Evolutionary conservation across 1,284 basidiomycete species (phyloP).

Genomic region (Apiotrichum akiyoshidainum): DNA sequence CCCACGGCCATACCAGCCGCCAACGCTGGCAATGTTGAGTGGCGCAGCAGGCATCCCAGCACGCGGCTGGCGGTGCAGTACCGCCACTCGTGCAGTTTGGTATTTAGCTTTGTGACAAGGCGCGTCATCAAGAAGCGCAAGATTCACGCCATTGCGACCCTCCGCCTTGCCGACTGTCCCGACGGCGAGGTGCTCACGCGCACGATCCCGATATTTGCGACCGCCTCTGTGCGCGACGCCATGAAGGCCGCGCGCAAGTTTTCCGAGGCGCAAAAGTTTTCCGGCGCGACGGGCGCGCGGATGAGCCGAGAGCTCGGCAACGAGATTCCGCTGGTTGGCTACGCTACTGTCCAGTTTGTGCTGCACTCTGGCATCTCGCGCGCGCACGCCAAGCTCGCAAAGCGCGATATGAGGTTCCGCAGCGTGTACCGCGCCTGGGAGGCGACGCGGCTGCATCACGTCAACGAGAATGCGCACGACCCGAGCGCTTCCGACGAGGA

Average conservation of each 20-base stretch:
- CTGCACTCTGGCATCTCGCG: slow-evolving; percentile 41
- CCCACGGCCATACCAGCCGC: background rate
- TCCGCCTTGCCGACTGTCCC: slow-evolving; percentile 35
- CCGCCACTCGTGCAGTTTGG: slow-evolving; percentile 45
- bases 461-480: background rate
- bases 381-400: slow-evolving; percentile 41
- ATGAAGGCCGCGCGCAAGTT: slow-evolving; percentile 13
- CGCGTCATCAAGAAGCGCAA: slow-evolving; percentile 41
- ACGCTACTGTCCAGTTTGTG: slow-evolving; percentile 32
- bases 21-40: background rate
- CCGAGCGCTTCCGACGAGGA: slow-evolving; percentile 5
- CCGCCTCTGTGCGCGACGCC: slow-evolving; percentile 32
- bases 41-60: slow-evolving; percentile 12
- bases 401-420: slow-evolving; percentile 40
- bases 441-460: slow-evolving; percentile 11
- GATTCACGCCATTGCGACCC: slow-evolving; percentile 33
- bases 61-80: slow-evolving; percentile 44
- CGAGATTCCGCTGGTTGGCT: slow-evolving; percentile 26
- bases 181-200: slow-evolving; percentile 29
- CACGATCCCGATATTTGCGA: slow-evolving; percentile 39
- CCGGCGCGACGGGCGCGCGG: background rate
- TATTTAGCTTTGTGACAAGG: slow-evolving; percentile 37
- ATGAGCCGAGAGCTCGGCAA: background rate
- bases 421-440: slow-evolving; percentile 50
- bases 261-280: background rate